Percentiles rank a stretch among this genome's conserved stretches.
These are phyloP conservation scores for Artomyces pyxidatus DNA, from an alignment of 768 basidiomycete genomes.

Conservation along the genomic window DNA sequence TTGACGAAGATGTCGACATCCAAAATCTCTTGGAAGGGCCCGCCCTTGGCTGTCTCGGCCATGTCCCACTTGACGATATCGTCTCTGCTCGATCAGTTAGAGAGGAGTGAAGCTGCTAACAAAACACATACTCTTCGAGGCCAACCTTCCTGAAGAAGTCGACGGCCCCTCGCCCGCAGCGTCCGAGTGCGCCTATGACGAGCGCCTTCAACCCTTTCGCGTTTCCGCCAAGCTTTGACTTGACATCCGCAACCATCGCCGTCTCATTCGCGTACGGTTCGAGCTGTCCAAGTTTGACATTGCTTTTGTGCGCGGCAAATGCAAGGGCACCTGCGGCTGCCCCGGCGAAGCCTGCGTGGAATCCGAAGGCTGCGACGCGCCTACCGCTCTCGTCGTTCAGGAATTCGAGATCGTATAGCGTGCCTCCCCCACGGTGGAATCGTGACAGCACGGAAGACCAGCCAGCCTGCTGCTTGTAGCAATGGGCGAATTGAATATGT, in stretches of 20 bases:
- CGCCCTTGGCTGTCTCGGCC: conserved; percentile 93
- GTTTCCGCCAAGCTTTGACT: conserved; percentile 51
- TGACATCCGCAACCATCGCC: conserved; percentile 76
- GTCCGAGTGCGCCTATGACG: conserved; percentile 92
- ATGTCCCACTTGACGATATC: conserved; percentile 98
- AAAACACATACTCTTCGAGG: conserved; percentile 70
- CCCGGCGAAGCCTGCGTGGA: conserved; percentile 97
- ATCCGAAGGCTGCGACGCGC: conserved; percentile 96
- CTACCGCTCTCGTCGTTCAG: conserved; percentile 76
- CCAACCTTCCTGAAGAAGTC: conserved; percentile 95
- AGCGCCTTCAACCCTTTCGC: conserved; percentile 76
- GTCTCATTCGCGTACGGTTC: conserved; percentile 78
- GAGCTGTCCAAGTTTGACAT: conserved; percentile 54
- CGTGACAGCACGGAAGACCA: conserved; percentile 84
- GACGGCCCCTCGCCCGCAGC: conserved; percentile 92
- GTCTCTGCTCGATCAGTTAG: conserved; percentile 40
- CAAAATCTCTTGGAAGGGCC: conserved; percentile 91
- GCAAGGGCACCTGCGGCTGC: conserved; percentile 88
- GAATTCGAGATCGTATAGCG: conserved; percentile 94
- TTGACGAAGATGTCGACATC: conserved; percentile 98
- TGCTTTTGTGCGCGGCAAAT: conserved; percentile 55
- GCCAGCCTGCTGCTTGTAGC: conserved; percentile 92
- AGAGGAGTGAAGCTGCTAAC: not conserved
- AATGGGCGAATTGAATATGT: conserved; percentile 97
- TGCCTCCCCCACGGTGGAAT: conserved; percentile 76